Base-by-base conservation (phyloP, 495 filamentous ascomycete species). In the Stereocaulon alpinum region DNA sequence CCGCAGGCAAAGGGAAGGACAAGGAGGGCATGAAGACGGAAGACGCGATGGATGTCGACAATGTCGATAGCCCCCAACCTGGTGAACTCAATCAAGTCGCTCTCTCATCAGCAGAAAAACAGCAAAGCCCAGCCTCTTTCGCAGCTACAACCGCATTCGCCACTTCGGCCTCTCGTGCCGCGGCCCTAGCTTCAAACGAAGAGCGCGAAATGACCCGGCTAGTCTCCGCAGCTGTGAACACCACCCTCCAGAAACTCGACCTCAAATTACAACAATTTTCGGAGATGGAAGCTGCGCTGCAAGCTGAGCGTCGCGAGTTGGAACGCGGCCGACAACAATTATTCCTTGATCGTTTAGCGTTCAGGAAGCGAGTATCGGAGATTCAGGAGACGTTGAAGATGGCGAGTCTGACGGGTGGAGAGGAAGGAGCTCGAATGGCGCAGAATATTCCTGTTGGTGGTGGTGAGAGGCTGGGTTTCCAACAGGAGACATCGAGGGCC, bases 121-220 rank as follows among this genome's bases (percentile, higher is more conserved):
- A 67, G 7, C 68, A 72, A 55, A 64, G 63, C 18, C 64, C 63
- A 22, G 43, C 66, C 17, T 67, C 67, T 24, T 68, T 72, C 20
- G 61, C 69, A 43, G 79, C 89, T 5, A 91, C 86, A 30, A 82
- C 94, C 53, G 86, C 93, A 6, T 81, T 98, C 34, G 89, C 88
- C 9, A 77, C 89, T 32, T 84, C 91, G 29, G 91, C 91, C 14
- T 90, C 88, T 1, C 87, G 93, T 56, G 84, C 91, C 22, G 84
- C 86, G 14, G 92, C 86, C 6, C 82, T 98, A 32, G 89, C 90
- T 11, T 96, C 93, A 0, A 90, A 96, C 66, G 90, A 95, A 70
- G 93, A 98, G 72, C 89, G 93, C 30, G 88, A 95, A 69, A 92
- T 96, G 86, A 92, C 92, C 32, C 83, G 87, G 17, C 84, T 96